Evolutionary conservation across 257 asterid species (phyloP).

Genomic region (Solanum gracilifrons): DNA sequence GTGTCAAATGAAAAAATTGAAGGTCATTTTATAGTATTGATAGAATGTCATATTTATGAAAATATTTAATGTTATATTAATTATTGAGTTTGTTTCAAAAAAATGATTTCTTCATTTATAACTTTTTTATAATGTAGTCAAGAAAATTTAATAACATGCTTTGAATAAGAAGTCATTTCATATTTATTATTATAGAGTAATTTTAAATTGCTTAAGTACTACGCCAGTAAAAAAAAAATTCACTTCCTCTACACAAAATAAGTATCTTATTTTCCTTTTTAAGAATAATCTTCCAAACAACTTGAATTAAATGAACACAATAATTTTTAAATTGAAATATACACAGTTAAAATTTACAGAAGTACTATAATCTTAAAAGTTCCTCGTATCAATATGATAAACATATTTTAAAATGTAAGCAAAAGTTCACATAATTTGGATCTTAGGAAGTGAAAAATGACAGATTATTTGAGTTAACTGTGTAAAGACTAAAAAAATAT

Average conservation of each 20-base stretch:
- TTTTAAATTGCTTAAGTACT: too few species aligned
- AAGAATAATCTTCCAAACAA: neutral
- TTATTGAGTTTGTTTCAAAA: neutral
- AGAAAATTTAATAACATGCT: neutral
- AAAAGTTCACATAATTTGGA: neutral
- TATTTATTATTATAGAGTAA: too few species aligned
- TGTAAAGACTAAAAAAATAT: too few species aligned
- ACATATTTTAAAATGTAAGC: neutral
- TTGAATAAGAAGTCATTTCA: neutral
- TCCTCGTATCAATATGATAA: neutral
- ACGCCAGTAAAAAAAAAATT: neutral
- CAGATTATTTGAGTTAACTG: too few species aligned
- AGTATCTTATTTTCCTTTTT: neutral
- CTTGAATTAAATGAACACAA: neutral
- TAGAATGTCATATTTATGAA: neutral
- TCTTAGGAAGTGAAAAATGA: neutral
- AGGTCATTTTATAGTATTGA: neutral
- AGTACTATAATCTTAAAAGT: neutral
- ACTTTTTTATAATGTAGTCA: neutral
- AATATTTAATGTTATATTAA: neutral
- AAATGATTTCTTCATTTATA: neutral
- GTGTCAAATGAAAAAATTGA: neutral
- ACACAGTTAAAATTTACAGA: neutral
- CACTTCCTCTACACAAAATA: neutral
- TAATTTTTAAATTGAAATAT: too few species aligned